phyloP scores from a whole-genome alignment of 23 red algal genomes.

The Chondrus crispus region DNA sequence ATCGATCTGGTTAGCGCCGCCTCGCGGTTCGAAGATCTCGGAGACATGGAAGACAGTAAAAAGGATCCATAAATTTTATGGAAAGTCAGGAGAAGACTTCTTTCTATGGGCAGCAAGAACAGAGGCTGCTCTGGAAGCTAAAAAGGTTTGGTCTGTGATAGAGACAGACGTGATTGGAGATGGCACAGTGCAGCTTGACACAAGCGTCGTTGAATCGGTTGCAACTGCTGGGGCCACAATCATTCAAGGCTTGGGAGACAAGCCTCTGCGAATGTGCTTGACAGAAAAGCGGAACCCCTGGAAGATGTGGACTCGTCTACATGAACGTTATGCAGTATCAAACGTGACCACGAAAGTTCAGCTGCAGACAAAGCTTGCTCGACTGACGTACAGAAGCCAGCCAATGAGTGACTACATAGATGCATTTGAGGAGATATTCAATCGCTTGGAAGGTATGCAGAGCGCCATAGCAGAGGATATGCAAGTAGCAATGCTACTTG shows the following conservation, averaged over 20 bases:
- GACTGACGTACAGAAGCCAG: background rate
- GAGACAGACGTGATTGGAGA: background rate
- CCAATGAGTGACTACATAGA: background rate
- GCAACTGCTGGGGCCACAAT: background rate
- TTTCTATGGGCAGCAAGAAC: background rate
- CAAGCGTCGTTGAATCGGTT: background rate
- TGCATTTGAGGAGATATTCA: background rate
- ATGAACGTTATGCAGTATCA: background rate
- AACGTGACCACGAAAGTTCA: background rate
- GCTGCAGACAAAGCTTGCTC: background rate
- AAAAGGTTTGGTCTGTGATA: background rate
- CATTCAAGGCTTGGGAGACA: background rate
- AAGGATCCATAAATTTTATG: background rate
- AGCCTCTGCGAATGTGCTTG: background rate
- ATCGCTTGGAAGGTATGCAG: background rate
- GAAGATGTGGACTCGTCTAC: background rate
- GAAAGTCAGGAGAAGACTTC: slow-evolving; percentile 19
- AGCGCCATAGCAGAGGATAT: background rate
- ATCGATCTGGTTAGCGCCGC: too few relatives aligned
- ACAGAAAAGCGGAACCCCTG: background rate
- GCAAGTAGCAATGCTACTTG: background rate
- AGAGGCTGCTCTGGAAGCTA: background rate
- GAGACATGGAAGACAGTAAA: too few relatives aligned
- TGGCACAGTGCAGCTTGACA: background rate
- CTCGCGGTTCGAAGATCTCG: too few relatives aligned